phyloP scores from a whole-genome alignment of 306 rosid species.

The Quercus agrifolia region DNA sequence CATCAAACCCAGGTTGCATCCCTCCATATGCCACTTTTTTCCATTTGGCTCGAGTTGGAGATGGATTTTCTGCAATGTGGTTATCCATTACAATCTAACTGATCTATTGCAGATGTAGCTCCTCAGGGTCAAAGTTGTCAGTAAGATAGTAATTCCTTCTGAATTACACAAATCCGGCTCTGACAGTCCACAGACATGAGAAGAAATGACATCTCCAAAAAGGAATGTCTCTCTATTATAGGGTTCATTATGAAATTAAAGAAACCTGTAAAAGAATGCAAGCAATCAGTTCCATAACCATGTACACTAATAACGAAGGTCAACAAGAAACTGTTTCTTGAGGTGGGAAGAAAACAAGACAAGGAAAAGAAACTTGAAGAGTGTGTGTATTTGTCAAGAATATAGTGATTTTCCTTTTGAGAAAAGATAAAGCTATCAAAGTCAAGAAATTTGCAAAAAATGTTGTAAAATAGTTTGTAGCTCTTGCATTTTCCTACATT shows the following conservation, averaged over 20 bases:
- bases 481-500: too few relatives aligned
- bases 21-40: constrained; percentile 94
- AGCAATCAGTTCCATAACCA: neutral
- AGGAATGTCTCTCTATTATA: neutral
- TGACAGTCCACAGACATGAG: neutral
- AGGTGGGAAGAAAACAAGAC: neutral
- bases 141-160: constrained; percentile 4
- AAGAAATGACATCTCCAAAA: neutral
- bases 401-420: neutral
- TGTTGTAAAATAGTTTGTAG: too few relatives aligned
- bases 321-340: neutral
- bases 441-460: neutral
- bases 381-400: neutral
- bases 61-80: constrained; percentile 22
- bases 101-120: constrained; percentile 12
- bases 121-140: neutral
- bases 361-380: neutral
- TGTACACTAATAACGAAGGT: neutral
- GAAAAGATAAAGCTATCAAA: too few relatives aligned
- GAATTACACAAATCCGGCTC: constrained; percentile 9
- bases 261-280: neutral
- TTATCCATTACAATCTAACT: constrained; percentile 33
- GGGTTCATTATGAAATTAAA: neutral
- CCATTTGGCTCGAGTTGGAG: constrained; percentile 53
- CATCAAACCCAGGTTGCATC: constrained; percentile 90